These are phyloP conservation scores for Sporothrix phasma DNA, from an alignment of 2,329 filamentous ascomycete genomes.

Conservation along the genomic window DNA sequence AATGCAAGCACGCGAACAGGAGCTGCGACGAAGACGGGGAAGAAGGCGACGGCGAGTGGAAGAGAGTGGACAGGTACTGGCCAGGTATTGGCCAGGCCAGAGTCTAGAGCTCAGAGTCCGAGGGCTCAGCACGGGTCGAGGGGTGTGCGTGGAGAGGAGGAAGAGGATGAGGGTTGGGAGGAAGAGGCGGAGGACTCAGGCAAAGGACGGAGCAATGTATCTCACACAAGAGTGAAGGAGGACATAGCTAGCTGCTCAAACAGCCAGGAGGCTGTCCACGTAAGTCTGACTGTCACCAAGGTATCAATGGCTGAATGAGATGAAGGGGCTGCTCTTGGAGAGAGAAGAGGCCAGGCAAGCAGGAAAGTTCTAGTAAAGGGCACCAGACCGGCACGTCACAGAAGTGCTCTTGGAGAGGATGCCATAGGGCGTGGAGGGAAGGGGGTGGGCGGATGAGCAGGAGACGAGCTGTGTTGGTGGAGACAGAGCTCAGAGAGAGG, in stretches of 20 bases:
- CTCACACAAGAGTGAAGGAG: background rate
- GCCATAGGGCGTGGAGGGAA: background rate
- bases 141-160: conserved; percentile 18
- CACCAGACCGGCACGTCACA: background rate
- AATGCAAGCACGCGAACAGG: background rate
- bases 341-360: background rate
- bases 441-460: background rate
- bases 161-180: background rate
- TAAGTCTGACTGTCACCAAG: background rate
- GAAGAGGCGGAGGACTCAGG: background rate
- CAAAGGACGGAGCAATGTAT: background rate
- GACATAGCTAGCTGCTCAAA: background rate
- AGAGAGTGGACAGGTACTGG: background rate
- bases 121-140: background rate
- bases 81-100: background rate
- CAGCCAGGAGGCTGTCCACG: background rate
- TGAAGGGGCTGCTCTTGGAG: background rate
- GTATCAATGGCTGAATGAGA: background rate
- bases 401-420: background rate
- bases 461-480: background rate
- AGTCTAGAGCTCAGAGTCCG: background rate
- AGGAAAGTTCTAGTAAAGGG: too few species aligned
- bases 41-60: conserved; percentile 20
- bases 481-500: background rate
- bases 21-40: background rate